Base-by-base conservation (phyloP, 768 basidiomycete species). In the Russula vinacea region DNA sequence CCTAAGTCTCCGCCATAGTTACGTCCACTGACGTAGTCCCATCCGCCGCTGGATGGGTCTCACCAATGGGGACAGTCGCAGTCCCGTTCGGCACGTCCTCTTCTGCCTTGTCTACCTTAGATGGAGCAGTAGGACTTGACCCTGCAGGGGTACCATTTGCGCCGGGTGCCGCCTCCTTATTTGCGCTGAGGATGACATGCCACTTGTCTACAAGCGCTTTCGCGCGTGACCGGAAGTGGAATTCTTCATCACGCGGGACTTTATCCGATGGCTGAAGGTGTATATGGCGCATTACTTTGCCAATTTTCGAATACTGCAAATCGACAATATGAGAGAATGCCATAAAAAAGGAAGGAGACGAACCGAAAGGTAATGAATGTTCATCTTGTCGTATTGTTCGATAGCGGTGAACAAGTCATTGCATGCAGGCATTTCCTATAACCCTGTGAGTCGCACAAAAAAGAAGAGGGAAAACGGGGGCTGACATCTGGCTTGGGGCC, bases 241-340 rank as follows among this genome's bases (percentile, higher is more conserved):
- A 83, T 70, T 91, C 85, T 55, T 84, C 80, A 66, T 84, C 79
- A 44, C 78, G 78, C 5, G 90, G 89, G 22, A 92, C 83, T 69
- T 78, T 81, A 19, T 80, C 78, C 40, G 77, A 74, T 6, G 74
- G 50, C 9, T 90, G 79, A 8, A 81, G 78, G 32, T 86, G 79
- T 70, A 94, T 90, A 75, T 92, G 90, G 70, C 90, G 89, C 89
- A 94, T 91, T 39, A 94, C 91, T 78, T 89, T 88, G 74, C 84
- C 86, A 67, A 90, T 88, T 75, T 91, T 90, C 56, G 90, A 92
- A 76, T 85, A 86, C 86, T 66, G 55, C 22, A 13, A 16, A 35
- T 44, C 2, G 40, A 42, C 32, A 54, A 53, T 22, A 57, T n/a
- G 32, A 58, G 53, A 19, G 35, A 33, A 32, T 32, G 11, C 50